Base-by-base conservation (phyloP, 306 rosid genomes). In the Cicer pinnatifidum region DNA sequence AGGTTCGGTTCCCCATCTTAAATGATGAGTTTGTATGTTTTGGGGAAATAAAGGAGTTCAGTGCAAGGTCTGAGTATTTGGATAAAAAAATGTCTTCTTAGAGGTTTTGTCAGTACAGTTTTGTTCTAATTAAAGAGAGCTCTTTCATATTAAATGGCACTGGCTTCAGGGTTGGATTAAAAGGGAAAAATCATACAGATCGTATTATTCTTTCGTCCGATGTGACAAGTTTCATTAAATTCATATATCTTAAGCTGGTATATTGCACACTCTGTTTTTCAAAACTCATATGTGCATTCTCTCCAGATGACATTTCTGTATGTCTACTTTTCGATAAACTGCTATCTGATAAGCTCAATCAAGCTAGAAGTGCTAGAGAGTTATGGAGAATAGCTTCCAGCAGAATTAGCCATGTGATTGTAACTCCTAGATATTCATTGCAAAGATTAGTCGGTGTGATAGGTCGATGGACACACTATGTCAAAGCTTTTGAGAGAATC, bases 331-430 rank as follows among this genome's bases (percentile, higher is more conserved):
- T 91, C 9, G 66, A 58, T 66, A 76, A 78, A 67, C 46, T 82
- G 82, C 78, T 87, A 69, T 79, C 89, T 28, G 69, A 56, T 77
- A 83, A 80, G 61, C 76, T 67, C 74, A 83, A 52, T 56, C 72
- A 78, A 80, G 40, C 88, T 73, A 91, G 92, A 89, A 81, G 84
- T 89, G 94, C 82, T 68, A 82, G 86, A 82, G 90, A 89, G 65
- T 84, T 93, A 45, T 93, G 98, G 98, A 84, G 78, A 79, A 78
- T 89, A 82, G 94, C 91, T 75, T 90, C 98, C 59, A 86, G 74
- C 72, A 87, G 89, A 75, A 81, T 93, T 82, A 68, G 69, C 72
- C 82, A 19, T 35, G 67, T 73, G 83, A 83, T 73, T 64, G 65
- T 76, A 65, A 79, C 78, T 58, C 86, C 83, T 46, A 83, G 85